These are phyloP conservation scores for Phytophthora multivora DNA, from an alignment of 352 stramenopile species.

Conservation along the genomic window DNA sequence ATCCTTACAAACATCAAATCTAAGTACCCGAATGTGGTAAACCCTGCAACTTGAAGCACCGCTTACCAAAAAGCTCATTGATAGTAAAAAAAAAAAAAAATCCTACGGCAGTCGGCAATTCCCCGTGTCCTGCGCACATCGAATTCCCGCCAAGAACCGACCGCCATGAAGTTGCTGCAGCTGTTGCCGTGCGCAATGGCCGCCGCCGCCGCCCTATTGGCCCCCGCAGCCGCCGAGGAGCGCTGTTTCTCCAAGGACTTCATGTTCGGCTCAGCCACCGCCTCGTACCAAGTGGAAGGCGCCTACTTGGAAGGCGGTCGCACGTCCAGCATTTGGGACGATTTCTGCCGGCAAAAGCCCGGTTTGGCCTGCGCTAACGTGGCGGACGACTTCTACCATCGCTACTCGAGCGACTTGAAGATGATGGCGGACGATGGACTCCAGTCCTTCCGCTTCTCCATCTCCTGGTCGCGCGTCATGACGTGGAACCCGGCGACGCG, in stretches of 20 bases:
- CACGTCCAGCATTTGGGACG: conserved; percentile 92
- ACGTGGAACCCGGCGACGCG: conserved; percentile 63
- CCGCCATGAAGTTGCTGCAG: conserved; percentile 16
- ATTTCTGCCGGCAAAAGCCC: conserved; percentile 69
- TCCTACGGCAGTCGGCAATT: conserved; percentile 16
- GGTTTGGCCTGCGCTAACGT: conserved; percentile 87
- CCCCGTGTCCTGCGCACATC: conserved; percentile 2
- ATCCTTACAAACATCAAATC: conserved; percentile 3
- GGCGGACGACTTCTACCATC: conserved; percentile 94
- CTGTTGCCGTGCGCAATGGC: conserved; percentile 19
- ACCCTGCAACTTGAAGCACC: conserved; percentile 5
- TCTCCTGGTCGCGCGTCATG: conserved; percentile 92
- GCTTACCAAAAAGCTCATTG: background rate
- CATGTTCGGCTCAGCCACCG: conserved; percentile 85
- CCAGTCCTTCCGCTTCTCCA: conserved; percentile 93
- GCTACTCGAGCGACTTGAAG: conserved; percentile 89
- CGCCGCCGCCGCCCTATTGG: conserved; percentile 6
- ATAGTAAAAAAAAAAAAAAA: too few species aligned
- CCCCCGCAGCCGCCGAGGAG: conserved; percentile 14
- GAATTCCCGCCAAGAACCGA: background rate
- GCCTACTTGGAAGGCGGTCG: conserved; percentile 72
- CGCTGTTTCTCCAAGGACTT: conserved; percentile 63
- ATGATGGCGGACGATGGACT: conserved; percentile 92
- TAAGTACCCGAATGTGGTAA: background rate
- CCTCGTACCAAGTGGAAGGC: conserved; percentile 93